phyloP scores from a whole-genome alignment of 768 basidiomycete species.

The Rhodotorula babjevae region DNA sequence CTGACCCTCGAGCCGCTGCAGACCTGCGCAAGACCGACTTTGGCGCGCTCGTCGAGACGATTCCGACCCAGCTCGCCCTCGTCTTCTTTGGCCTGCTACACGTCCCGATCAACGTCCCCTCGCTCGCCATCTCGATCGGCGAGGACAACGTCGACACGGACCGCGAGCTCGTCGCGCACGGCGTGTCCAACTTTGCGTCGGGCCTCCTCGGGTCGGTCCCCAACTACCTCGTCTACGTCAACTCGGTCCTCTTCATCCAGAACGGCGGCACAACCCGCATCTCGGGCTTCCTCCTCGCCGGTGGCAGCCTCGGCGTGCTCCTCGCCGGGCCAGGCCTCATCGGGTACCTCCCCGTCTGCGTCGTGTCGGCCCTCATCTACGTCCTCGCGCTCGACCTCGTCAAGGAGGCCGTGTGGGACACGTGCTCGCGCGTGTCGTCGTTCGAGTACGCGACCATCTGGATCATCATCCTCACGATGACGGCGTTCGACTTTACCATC shows the following conservation, averaged over 20 bases:
- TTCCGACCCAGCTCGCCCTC: slow-evolving; percentile 91
- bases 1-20: slow-evolving; percentile 42
- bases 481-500: slow-evolving; percentile 84
- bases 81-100: slow-evolving; percentile 52
- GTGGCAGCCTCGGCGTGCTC: slow-evolving; percentile 64
- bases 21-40: slow-evolving; percentile 62
- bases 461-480: slow-evolving; percentile 68
- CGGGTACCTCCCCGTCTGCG: slow-evolving; percentile 61
- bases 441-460: slow-evolving; percentile 53
- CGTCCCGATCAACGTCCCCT: slow-evolving; percentile 87
- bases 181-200: slow-evolving; percentile 68
- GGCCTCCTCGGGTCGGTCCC: not conserved
- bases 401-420: slow-evolving; percentile 96
- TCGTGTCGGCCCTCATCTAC: slow-evolving; percentile 62
- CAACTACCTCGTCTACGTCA: slow-evolving; percentile 41
- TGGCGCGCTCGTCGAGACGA: slow-evolving; percentile 66
- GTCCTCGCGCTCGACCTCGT: slow-evolving; percentile 89
- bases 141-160: slow-evolving; percentile 82
- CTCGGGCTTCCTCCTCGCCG: slow-evolving; percentile 77
- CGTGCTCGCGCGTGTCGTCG: slow-evolving; percentile 75
- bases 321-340: slow-evolving; percentile 83
- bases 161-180: slow-evolving; percentile 86
- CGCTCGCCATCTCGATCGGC: slow-evolving; percentile 79
- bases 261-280: slow-evolving; percentile 81
- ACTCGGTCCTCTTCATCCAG: slow-evolving; percentile 68